A percentile compares a stretch with the other conserved stretches of the same genome.
These are phyloP conservation scores for Teunomyces lycoperdinae DNA, from an alignment of 805 yeast genomes.

Conservation along the genomic window DNA sequence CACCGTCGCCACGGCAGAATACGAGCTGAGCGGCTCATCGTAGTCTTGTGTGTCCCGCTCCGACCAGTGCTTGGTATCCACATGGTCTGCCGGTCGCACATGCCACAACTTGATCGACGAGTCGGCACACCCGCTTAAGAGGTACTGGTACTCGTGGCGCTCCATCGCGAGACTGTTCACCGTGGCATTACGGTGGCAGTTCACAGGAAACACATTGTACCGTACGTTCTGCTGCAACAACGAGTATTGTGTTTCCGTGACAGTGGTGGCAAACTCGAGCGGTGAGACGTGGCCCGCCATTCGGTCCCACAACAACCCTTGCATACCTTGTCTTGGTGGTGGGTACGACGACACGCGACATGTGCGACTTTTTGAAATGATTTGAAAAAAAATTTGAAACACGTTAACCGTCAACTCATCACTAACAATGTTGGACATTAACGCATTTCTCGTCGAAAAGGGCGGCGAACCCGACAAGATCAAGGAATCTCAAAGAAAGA, in stretches of 20 bases:
- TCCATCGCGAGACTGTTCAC: conserved; percentile 64
- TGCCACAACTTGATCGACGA: conserved; percentile 70
- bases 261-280: conserved; percentile 31
- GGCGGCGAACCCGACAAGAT: conserved; percentile 94
- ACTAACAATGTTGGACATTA: conserved; percentile 77
- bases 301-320: conserved; percentile 37
- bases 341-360: not conserved
- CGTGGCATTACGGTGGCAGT: conserved; percentile 48
- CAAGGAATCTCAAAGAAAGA: conserved; percentile 84
- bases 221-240: conserved; percentile 21
- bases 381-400: conserved; percentile 1
- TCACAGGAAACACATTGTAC: conserved; percentile 34
- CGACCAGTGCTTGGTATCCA: conserved; percentile 10
- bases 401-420: not conserved
- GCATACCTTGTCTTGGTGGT: conserved; percentile 23
- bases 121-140: conserved; percentile 75
- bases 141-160: conserved; percentile 36
- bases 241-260: conserved; percentile 38
- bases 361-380: conserved; percentile 1
- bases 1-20: conserved; percentile 27
- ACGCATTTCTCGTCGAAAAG: conserved; percentile 89
- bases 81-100: conserved; percentile 19
- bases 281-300: conserved; percentile 26
- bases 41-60: conserved; percentile 29
- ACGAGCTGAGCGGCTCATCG: conserved; percentile 28